Percentiles rank a stretch among this genome's conserved stretches.
Evolutionary conservation across 2,329 filamentous ascomycete genomes (phyloP).

Genomic region (Pestalotiopsis sp.): DNA sequence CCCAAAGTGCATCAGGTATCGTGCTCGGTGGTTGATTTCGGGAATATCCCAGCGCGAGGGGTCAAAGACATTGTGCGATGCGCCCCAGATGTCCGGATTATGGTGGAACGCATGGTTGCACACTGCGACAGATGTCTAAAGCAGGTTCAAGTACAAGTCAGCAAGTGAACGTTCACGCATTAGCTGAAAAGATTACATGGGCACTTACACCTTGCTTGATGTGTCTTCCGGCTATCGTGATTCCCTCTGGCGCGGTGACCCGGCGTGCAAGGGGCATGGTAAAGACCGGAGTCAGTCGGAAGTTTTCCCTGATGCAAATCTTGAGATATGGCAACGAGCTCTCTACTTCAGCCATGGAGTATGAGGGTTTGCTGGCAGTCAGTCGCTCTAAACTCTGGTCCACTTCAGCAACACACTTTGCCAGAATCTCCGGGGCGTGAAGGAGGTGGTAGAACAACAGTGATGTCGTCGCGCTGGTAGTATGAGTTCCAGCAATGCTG

Average conservation of each 20-base stretch:
- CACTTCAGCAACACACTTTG: not conserved
- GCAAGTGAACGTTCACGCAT: not conserved
- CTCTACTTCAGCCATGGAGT: conserved; percentile 1
- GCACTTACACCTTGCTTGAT: conserved; percentile 9
- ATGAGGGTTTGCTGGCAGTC: not conserved
- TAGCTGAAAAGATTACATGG: not conserved
- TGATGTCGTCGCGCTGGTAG: conserved; percentile 4
- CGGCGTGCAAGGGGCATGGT: conserved; percentile 8
- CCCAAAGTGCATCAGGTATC: conserved; percentile 8
- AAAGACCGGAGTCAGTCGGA: conserved; percentile 4
- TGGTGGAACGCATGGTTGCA: conserved; percentile 11
- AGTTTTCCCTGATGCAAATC: conserved; percentile 2
- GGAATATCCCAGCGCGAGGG: conserved; percentile 5
- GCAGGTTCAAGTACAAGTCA: not conserved
- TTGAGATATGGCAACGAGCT: not conserved
- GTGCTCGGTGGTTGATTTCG: conserved; percentile 5
- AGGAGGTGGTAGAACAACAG: conserved; percentile 8
- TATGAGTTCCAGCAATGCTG: conserved; percentile 4
- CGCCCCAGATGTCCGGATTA: conserved; percentile 11
- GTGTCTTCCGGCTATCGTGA: not conserved
- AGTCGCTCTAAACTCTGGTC: not conserved
- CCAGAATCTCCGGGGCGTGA: not conserved
- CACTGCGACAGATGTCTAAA: conserved; percentile 6
- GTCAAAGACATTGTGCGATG: conserved; percentile 8
- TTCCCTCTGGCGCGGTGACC: not conserved